phyloP scores from a whole-genome alignment of 1,139 yeast species.

The Yamadazyma diddensiae region DNA sequence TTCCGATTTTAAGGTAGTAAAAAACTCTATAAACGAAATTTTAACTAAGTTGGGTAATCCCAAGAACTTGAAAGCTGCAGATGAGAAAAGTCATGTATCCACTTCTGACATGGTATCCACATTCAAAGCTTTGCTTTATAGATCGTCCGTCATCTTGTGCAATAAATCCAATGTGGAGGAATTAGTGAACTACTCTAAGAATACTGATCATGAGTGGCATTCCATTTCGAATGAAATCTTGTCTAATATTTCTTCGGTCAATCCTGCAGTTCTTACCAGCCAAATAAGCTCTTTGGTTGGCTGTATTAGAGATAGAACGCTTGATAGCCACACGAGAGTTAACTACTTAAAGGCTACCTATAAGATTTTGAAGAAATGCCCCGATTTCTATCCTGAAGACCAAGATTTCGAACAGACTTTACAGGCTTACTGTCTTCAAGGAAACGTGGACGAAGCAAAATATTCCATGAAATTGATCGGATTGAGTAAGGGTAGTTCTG shows the following conservation, averaged over 20 bases:
- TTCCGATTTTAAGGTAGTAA: slow-evolving; percentile 58
- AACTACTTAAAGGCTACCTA: slow-evolving; percentile 53
- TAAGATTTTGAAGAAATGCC: slow-evolving; percentile 52
- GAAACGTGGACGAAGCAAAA: slow-evolving; percentile 62
- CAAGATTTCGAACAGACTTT: slow-evolving; percentile 38
- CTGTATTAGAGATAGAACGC: slow-evolving; percentile 25
- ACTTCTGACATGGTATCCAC: slow-evolving; percentile 49
- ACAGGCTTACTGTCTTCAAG: slow-evolving; percentile 45
- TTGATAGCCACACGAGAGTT: slow-evolving; percentile 12
- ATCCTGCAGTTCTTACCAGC: slow-evolving; percentile 64
- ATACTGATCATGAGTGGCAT: slow-evolving; percentile 26
- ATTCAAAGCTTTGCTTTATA: slow-evolving; percentile 54
- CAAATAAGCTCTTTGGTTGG: slow-evolving; percentile 53
- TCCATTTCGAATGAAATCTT: slow-evolving; percentile 50
- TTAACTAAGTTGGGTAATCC: slow-evolving; percentile 51
- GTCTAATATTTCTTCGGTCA: slow-evolving; percentile 55
- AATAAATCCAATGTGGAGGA: slow-evolving; percentile 64
- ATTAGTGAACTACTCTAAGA: slow-evolving; percentile 47
- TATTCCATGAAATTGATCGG: slow-evolving; percentile 63
- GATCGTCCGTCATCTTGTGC: slow-evolving; percentile 60
- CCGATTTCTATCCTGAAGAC: slow-evolving; percentile 37
- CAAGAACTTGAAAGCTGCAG: slow-evolving; percentile 42
- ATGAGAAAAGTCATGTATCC: slow-evolving; percentile 36
- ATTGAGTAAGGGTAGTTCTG: slow-evolving; percentile 36
- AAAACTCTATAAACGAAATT: slow-evolving; percentile 61